These are phyloP conservation scores for Eucalyptus leucophloia DNA, from an alignment of 345 rosid species.

Conservation along the genomic window DNA sequence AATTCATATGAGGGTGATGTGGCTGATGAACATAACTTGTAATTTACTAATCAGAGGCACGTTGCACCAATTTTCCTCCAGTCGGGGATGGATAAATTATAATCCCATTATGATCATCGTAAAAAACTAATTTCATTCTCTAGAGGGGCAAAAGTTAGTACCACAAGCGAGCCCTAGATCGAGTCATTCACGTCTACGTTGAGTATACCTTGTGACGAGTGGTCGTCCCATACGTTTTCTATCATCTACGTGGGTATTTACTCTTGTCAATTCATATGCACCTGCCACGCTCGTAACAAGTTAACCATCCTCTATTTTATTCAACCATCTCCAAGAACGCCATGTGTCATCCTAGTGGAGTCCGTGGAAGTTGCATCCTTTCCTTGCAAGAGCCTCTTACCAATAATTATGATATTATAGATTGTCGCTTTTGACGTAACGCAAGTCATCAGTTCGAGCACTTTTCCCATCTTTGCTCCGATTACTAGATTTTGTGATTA, in stretches of 20 bases:
- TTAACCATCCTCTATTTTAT: neutral
- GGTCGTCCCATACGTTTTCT: neutral
- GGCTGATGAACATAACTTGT: neutral
- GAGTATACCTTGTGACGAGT: neutral
- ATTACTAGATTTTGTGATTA: neutral
- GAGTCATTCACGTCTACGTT: neutral
- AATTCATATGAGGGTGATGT: no score
- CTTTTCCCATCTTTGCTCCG: neutral
- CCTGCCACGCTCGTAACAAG: neutral
- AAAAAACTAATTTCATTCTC: neutral
- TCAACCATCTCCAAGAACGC: neutral
- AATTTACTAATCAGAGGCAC: neutral
- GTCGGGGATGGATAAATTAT: neutral
- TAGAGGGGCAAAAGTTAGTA: neutral
- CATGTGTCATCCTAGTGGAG: neutral
- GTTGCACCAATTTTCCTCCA: neutral
- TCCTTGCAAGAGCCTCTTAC: no score
- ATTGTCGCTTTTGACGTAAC: neutral
- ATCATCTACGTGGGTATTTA: neutral
- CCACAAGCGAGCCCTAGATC: neutral
- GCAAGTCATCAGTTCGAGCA: neutral
- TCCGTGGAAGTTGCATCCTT: neutral
- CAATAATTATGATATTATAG: neutral
- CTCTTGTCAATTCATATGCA: neutral
- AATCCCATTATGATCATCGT: neutral